Evolutionary conservation across 192 early-diverging fungal genomes (phyloP), one percentile per base, ranked within the genome.

Genomic region (Coemansia sp.): DNA sequence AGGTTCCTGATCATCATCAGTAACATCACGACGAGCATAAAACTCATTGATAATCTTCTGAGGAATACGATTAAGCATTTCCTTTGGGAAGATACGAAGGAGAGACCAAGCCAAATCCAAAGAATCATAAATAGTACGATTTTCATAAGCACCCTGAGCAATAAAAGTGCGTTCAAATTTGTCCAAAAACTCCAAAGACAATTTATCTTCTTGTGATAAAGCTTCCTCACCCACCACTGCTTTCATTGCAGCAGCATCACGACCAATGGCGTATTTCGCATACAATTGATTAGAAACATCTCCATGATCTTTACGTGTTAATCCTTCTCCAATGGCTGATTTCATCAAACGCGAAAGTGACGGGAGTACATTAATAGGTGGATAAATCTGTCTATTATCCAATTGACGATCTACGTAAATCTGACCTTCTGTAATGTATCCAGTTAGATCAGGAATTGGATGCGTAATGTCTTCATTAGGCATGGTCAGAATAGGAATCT

Each of bases 401-500:
- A 99, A 87, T 85, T 98, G 95, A 64, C 97, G 92, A 84, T 99
- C 97, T 53, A 99, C 87, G 82, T 94, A 99, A 71, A 99, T 99
- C 85, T 99, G 97, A 22, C 97, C 97, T 85, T 99, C 97, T 21
- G 97, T 99, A 86, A 99, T 99, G 74, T 96, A 99, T 33, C 97
- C 97, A 33, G 97, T 99, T 85, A 99, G 90, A 87, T 99, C 97
- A 5, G 97, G 97, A 78, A 99, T 98, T 51, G 97, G 97, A 75
- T 99, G 97, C 33, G 97, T 99, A 66, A 99, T 99, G 86, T 99
- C 95, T 88, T 99, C 97, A 87, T 98, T 99, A 36, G 97, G 97
- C 97, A 99, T 99, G 25, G 97, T 98, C 78, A 99, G 81, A 84
- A 99, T 99, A n/a, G 97, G 97, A 62, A 99, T 98, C 82, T 99